Conservation (phyloP, 2,329 filamentous ascomycete genomes). For the Colletotrichum zoysiae region DNA sequence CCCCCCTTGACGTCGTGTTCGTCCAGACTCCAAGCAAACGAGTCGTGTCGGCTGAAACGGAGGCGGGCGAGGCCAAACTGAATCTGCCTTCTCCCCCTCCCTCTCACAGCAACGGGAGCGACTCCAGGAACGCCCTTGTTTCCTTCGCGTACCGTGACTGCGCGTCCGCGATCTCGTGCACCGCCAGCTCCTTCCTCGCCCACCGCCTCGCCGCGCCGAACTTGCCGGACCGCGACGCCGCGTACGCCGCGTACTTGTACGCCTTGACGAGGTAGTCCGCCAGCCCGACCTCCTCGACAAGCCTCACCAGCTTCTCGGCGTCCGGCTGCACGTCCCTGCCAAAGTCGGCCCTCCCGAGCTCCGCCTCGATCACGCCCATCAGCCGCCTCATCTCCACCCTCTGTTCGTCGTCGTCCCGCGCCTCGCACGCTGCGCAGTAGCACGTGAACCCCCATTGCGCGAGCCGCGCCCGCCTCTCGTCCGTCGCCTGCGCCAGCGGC, state of each 20-base stretch:
- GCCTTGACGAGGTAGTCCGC: constrained; percentile 46
- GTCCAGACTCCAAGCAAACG: no score
- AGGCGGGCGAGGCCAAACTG: neutral
- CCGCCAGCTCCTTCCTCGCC: constrained; percentile 44
- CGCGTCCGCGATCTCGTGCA: constrained; percentile 42
- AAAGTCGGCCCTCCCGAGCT: constrained; percentile 43
- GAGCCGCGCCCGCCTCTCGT: constrained; percentile 48
- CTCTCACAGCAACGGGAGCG: constrained; percentile 32
- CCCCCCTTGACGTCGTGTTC: neutral
- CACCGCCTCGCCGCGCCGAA: constrained; percentile 42
- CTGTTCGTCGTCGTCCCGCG: constrained; percentile 48
- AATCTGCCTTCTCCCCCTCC: neutral
- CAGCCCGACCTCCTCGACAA: constrained; percentile 45
- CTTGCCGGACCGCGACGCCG: constrained; percentile 41
- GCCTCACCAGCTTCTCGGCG: constrained; percentile 41
- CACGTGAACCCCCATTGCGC: constrained; percentile 46
- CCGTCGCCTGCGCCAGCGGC: constrained; percentile 49
- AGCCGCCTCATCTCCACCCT: constrained; percentile 49
- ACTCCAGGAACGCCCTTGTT: constrained; percentile 31
- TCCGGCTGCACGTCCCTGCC: constrained; percentile 38
- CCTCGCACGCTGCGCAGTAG: constrained; percentile 52
- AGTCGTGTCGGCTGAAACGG: neutral
- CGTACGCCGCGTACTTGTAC: constrained; percentile 44
- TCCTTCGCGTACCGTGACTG: constrained; percentile 28
- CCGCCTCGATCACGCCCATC: constrained; percentile 50